phyloP scores from a whole-genome alignment of 2,329 filamentous ascomycete genomes.

The Cryphonectria parasitica region DNA sequence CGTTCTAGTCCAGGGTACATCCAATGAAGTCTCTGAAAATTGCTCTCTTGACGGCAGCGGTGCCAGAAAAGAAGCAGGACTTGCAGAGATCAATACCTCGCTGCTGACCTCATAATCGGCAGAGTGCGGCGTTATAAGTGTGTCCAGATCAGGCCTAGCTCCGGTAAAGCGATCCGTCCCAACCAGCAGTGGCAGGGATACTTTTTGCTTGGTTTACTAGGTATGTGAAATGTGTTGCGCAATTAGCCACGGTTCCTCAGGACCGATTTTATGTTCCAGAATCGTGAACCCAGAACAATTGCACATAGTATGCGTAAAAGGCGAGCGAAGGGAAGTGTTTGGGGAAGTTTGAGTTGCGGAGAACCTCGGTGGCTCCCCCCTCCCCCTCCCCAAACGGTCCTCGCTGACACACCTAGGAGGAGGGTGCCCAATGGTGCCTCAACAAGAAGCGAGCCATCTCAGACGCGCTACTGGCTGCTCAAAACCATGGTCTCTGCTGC shows the following conservation, averaged over 20 bases:
- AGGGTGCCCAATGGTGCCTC: background rate
- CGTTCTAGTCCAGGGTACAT: background rate
- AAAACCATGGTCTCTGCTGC: background rate
- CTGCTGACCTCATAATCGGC: conserved; percentile 18
- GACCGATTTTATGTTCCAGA: background rate
- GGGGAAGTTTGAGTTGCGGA: too few relatives aligned
- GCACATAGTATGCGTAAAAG: background rate
- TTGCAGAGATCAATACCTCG: conserved; percentile 20
- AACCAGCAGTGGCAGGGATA: conserved; percentile 21
- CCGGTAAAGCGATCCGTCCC: conserved; percentile 27
- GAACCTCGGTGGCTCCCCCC: background rate
- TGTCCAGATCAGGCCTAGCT: conserved; percentile 23
- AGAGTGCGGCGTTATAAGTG: conserved; percentile 15
- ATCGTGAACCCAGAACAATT: background rate
- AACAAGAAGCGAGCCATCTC: background rate
- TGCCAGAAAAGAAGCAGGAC: background rate
- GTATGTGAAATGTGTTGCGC: conserved; percentile 7
- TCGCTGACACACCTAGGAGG: conserved; percentile 2
- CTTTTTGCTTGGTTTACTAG: conserved; percentile 5
- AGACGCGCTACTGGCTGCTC: background rate
- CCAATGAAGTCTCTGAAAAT: background rate
- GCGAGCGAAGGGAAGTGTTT: background rate
- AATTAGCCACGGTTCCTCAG: background rate
- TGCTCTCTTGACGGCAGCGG: background rate
- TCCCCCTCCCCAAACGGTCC: background rate